Percentiles rank a stretch among this genome's conserved stretches.
Evolutionary conservation across 2,329 filamentous ascomycete genomes (phyloP).

Genomic region (Beauveria varroae): DNA sequence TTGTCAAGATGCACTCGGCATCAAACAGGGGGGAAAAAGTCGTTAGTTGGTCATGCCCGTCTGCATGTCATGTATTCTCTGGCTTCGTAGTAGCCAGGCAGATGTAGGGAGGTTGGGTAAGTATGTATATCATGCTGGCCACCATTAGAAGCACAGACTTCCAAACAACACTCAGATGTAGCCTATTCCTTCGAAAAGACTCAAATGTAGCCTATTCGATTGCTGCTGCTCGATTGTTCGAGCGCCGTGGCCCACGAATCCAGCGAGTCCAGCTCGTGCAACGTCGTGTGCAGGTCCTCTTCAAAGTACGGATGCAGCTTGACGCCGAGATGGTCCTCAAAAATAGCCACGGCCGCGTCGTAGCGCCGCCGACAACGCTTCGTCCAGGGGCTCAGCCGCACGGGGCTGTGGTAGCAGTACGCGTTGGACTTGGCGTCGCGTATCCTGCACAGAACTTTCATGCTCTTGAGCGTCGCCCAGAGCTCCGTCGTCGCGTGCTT

Average conservation of each 20-base stretch:
- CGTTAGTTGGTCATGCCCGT: neutral
- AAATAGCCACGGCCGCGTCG: conserved; percentile 28
- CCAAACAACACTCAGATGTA: neutral
- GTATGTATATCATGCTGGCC: neutral
- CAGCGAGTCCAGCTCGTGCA: conserved; percentile 30
- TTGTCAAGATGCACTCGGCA: neutral
- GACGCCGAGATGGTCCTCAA: conserved; percentile 31
- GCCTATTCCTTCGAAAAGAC: neutral
- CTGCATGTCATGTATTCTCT: neutral
- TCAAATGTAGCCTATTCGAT: conserved; percentile 2
- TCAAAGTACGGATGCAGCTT: conserved; percentile 35
- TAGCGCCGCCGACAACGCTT: conserved; percentile 36
- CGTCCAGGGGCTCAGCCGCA: conserved; percentile 37
- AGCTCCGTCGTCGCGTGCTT: conserved; percentile 30
- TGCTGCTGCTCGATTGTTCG: conserved; percentile 2
- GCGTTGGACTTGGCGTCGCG: conserved; percentile 30
- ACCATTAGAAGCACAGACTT: neutral
- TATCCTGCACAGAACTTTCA: conserved; percentile 28
- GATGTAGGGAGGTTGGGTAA: neutral
- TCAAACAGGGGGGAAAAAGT: neutral
- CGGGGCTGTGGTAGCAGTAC: conserved; percentile 36
- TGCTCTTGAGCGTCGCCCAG: conserved; percentile 28
- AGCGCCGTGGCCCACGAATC: conserved; percentile 28
- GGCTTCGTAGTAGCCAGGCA: neutral
- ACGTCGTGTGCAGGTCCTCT: conserved; percentile 34